These are phyloP conservation scores for Wickerhamomyces tratensis DNA, from an alignment of 805 yeast species.

Conservation along the genomic window DNA sequence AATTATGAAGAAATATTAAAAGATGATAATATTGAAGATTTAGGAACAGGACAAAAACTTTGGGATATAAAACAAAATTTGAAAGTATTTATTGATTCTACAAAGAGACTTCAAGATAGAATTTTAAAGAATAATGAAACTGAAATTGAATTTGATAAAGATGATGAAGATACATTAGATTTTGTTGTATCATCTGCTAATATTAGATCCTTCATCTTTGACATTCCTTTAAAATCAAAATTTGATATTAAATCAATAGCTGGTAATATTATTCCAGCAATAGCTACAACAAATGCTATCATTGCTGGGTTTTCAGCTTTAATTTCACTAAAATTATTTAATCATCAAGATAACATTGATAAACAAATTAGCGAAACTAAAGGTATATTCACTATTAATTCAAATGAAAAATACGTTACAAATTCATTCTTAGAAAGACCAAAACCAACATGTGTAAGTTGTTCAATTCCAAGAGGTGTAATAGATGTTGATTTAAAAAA, in stretches of 20 bases:
- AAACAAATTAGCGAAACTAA: slow-evolving; percentile 25
- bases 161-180: slow-evolving; percentile 82
- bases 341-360: slow-evolving; percentile 16
- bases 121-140: slow-evolving; percentile 20
- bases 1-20: slow-evolving; percentile 17
- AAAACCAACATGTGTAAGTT: slow-evolving; percentile 64
- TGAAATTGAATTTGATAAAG: slow-evolving; percentile 74
- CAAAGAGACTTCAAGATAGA: slow-evolving; percentile 42
- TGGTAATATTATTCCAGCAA: slow-evolving; percentile 97
- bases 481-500: slow-evolving; percentile 23
- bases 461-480: slow-evolving; percentile 47
- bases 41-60: slow-evolving; percentile 25
- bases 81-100: slow-evolving; percentile 42
- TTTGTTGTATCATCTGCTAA: slow-evolving; percentile 86
- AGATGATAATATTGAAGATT: slow-evolving; percentile 9
- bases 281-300: slow-evolving; percentile 95
- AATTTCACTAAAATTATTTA: slow-evolving; percentile 51
- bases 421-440: slow-evolving; percentile 53
- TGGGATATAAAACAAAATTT: slow-evolving; percentile 64
- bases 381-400: slow-evolving; percentile 42
- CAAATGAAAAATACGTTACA: slow-evolving; percentile 55
- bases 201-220: slow-evolving; percentile 60
- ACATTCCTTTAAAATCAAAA: slow-evolving; percentile 60
- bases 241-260: slow-evolving; percentile 93
- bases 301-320: slow-evolving; percentile 84